phyloP scores from a whole-genome alignment of 1,284 basidiomycete species.

The Mrakiaceae sp. region DNA sequence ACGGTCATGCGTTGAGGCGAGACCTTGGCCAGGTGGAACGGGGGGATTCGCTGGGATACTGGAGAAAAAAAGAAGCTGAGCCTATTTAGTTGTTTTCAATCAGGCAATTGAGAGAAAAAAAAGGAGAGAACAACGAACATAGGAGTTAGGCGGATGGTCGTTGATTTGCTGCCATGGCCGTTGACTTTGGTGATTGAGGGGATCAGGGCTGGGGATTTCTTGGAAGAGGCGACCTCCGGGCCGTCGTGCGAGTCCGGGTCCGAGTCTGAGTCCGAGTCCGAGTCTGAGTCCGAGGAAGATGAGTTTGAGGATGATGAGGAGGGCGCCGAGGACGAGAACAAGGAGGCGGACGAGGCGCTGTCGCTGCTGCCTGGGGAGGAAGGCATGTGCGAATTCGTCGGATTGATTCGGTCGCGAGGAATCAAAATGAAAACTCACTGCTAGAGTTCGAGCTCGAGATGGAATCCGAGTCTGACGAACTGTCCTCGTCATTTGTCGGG shows the following conservation, averaged over 20 bases:
- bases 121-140: not conserved
- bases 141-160: constrained; percentile 6
- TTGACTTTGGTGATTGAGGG: not conserved
- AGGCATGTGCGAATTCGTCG: not conserved
- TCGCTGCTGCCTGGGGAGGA: not conserved
- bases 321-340: constrained; percentile 18
- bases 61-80: not conserved
- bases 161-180: not conserved
- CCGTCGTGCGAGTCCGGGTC: constrained; percentile 6
- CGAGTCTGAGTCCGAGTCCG: not conserved
- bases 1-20: constrained; percentile 10
- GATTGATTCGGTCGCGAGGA: not conserved
- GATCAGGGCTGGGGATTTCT: not conserved
- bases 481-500: not conserved
- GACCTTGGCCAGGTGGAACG: constrained; percentile 14
- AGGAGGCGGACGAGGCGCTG: constrained; percentile 6
- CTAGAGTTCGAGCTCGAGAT: not conserved
- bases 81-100: too few relatives aligned
- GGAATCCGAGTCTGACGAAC: not conserved
- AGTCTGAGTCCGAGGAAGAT: constrained; percentile 16
- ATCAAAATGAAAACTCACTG: not conserved
- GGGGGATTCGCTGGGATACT: constrained; percentile 11
- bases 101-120: not conserved
- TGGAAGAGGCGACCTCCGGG: constrained; percentile 9
- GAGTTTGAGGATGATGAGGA: constrained; percentile 21